phyloP scores from a whole-genome alignment of 345 rosid genomes.

The Litchi chinensis region DNA sequence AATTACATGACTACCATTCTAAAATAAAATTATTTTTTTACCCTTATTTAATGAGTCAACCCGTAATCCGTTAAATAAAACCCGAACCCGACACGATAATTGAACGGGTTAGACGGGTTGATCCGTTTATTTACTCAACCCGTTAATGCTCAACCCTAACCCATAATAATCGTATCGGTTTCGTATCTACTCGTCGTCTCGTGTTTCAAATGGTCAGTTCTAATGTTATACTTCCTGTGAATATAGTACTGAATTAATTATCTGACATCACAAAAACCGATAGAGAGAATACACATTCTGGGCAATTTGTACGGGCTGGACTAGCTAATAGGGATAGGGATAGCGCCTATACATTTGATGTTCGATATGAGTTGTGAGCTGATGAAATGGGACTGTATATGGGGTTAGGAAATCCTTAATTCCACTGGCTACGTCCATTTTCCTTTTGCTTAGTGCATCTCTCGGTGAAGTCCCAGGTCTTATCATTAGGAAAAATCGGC shows the following conservation, averaged over 20 bases:
- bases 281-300: background rate
- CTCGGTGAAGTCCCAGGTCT: conserved; percentile 26
- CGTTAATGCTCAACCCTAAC: no score
- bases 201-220: no score
- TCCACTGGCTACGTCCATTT: conserved; percentile 16
- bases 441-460: conserved; percentile 36
- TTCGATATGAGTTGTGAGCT: conserved; percentile 16
- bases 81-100: no score
- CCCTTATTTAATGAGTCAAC: no score
- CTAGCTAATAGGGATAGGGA: background rate
- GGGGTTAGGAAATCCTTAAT: conserved; percentile 24
- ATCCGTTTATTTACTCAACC: no score
- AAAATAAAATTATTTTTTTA: no score
- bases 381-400: conserved; percentile 11
- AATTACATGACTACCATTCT: no score
- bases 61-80: no score
- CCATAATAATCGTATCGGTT: no score
- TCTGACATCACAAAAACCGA: background rate
- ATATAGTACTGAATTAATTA: background rate
- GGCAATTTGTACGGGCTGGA: background rate
- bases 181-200: no score
- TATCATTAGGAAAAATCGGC: conserved; percentile 17
- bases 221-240: background rate
- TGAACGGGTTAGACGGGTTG: no score
- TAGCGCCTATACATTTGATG: conserved; percentile 2